Base-by-base conservation (phyloP, 768 basidiomycete species). In the Pleurotus giganteus region DNA sequence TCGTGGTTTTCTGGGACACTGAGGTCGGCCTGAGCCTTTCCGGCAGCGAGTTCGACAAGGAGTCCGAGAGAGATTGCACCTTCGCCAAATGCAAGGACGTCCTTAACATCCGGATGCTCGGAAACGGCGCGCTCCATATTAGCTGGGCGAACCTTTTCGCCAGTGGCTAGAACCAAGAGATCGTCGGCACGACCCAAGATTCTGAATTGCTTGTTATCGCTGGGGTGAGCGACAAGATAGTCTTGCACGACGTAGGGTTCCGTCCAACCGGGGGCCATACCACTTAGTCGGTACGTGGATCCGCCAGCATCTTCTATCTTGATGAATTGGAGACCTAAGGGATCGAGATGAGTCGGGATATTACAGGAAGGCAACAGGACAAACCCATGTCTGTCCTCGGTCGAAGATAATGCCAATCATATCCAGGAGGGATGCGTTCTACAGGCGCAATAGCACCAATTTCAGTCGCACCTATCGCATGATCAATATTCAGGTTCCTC, bases 141-240 rank as follows among this genome's bases (percentile, higher is more conserved):
- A 3, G 68, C 60, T 17, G 74, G 72, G 1, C 67, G 64, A 15
- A 76, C 64, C 59, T 77, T 77, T 58, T 77, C 76, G 8, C 76
- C 76, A 0, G 70, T 77, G 5, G 71, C 68, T 12, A 78, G 68
- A 31, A 78, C 74, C 8, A 78, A 55, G 19, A 77, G 65, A 47
- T 77, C 74, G 52, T 77, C 75, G 2, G 68, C 66, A 15, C 75
- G 69, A 4, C 73, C 74, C 26, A 71, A 60, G 28, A 77, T 70
- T 17, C 60, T 64, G 58, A 68, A 69, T 43, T 75, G 71, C 24
- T 58, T 64, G 19, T 57, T 55, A 47, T 68, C 62, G 1, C 47
- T 28, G 0, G 76, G 74, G 41, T 76, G 63, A 2, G 58, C 54
- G 2, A 64, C 58, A 2, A 77, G 65, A n/a, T 71, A 66, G 57